Evolutionary conservation across 306 rosid species (phyloP).

Genomic region (Rosa multiflora): DNA sequence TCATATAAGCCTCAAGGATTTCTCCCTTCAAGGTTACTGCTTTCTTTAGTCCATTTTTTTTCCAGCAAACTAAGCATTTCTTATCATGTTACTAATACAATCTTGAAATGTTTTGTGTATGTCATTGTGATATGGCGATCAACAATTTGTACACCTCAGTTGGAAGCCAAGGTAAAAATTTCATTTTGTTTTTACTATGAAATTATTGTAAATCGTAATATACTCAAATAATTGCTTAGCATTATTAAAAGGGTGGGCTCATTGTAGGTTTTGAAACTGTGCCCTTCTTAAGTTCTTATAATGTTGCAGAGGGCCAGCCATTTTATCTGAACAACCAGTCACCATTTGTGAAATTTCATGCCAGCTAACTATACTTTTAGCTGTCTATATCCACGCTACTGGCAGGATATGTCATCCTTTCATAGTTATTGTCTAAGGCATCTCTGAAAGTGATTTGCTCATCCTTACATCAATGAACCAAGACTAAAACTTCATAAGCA

Average conservation of each 20-base stretch:
- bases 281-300: background rate
- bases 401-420: background rate
- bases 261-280: background rate
- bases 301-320: background rate
- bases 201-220: background rate
- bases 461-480: background rate
- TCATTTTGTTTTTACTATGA: background rate
- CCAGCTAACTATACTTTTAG: background rate
- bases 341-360: background rate
- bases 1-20: conserved; percentile 86
- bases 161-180: conserved; percentile 76
- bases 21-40: conserved; percentile 90
- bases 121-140: conserved; percentile 38
- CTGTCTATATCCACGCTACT: background rate
- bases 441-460: background rate
- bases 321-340: background rate
- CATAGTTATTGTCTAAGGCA: background rate
- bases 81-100: conserved; percentile 34
- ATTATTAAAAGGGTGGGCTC: background rate
- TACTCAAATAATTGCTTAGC: background rate
- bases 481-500: background rate
- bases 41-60: conserved; percentile 17
- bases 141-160: conserved; percentile 54
- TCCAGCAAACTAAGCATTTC: conserved; percentile 11
- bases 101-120: conserved; percentile 21